Conservation (phyloP, 352 stramenopile genomes). For the Globisporangium acanthophoron region DNA sequence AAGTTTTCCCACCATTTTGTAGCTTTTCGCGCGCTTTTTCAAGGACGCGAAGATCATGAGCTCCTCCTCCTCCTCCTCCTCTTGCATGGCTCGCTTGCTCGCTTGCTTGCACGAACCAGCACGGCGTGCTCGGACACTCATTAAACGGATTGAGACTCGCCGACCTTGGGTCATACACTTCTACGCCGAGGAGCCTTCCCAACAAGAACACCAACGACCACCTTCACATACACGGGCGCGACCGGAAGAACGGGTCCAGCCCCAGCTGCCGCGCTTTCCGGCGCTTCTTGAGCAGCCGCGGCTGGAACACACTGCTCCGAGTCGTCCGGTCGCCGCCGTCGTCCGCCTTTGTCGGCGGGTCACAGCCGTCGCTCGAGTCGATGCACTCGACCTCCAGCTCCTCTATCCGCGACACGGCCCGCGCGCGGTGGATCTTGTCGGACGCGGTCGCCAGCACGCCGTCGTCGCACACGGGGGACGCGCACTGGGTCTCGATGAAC, state of each 20-base stretch:
- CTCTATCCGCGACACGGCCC: slow-evolving; percentile 9
- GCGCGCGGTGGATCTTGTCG: slow-evolving; percentile 2
- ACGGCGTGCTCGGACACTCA: too few species aligned
- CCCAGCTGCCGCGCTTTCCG: slow-evolving; percentile 12
- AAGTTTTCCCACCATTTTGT: too few species aligned
- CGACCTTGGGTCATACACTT: neutral
- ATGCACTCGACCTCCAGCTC: slow-evolving; percentile 11
- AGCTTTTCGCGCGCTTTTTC: too few species aligned
- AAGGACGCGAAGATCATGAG: too few species aligned
- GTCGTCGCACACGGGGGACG: neutral
- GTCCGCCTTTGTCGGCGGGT: neutral
- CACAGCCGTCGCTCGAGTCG: slow-evolving; percentile 11
- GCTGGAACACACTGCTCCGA: slow-evolving; percentile 7
- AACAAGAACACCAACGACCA: neutral
- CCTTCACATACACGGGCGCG: slow-evolving; percentile 7
- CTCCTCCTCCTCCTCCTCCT: too few species aligned
- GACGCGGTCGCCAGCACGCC: neutral
- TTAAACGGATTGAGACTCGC: neutral
- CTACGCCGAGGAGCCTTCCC: neutral
- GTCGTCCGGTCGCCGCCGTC: neutral
- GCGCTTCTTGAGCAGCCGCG: slow-evolving; percentile 13
- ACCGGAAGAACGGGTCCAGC: slow-evolving; percentile 9
- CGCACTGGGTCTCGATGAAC: slow-evolving; percentile 11
- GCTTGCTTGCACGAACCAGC: too few species aligned
- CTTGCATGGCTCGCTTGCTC: too few species aligned